Base-by-base conservation (phyloP, 805 yeast genomes). In the Suhomyces prunicola region DNA sequence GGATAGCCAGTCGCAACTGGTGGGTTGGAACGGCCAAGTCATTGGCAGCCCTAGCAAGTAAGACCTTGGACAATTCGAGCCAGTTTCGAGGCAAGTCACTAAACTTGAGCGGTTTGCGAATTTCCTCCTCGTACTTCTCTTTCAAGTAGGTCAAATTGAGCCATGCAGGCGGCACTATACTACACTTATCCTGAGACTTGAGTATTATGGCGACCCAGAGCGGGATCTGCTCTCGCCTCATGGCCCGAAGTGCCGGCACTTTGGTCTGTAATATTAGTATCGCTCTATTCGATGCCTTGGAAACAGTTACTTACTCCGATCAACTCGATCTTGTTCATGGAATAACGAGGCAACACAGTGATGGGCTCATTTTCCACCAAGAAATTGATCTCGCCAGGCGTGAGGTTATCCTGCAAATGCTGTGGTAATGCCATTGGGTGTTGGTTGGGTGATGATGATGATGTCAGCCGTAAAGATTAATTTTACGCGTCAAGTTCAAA, bases 91-190 rank as follows among this genome's bases (percentile, higher is more conserved):
- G 98, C 48, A 93, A 69, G 6, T 76, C 70, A 51, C 90, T 80
- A 64, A 93, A 93, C 54, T 80, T 72, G 33, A 78, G 78, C 1
- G 83, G 77, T 51, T 79, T 66, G 5, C 74, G 73, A 33, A 82
- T 72, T 64, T 93, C 98, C 55, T 81, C 85, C 19, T 86, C 89
- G 59, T 87, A 83, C 44, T 79, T 75, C 5, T 73, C 76, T 50
- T 80, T 80, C 52, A 93, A 67, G 48, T 74, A 74, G 17, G 74
- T 73, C 46, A 81, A 68, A 8, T 78, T 80, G 8, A 94, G 76
- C 99, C 99, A 94, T 1, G 74, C 78, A 0, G 99, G 99, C 12
- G 91, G 86, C 7, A 90, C 84, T 2, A 94, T 84, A 56, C 85
- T 87, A 69, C 97, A 90, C 61, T 91, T 86, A 46, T 85, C 86